These are phyloP conservation scores for Parietaria judaica DNA, from an alignment of 306 rosid genomes.

Conservation along the genomic window DNA sequence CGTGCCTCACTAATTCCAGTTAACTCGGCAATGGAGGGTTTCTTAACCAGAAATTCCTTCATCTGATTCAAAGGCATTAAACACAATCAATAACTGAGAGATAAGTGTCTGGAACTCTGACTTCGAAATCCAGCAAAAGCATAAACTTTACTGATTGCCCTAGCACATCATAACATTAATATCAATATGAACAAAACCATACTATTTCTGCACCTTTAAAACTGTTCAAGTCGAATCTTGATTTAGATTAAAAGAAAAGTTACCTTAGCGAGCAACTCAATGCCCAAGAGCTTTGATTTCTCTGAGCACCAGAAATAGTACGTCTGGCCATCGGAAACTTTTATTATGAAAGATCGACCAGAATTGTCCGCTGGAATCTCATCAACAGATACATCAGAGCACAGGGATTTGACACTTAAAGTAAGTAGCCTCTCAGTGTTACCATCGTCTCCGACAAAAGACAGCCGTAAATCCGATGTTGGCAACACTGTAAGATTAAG, in stretches of 20 bases:
- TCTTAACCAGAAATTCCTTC: constrained; percentile 68
- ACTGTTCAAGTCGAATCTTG: too few relatives aligned
- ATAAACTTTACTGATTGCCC: too few relatives aligned
- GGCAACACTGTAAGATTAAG: constrained; percentile 71
- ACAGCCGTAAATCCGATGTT: constrained; percentile 78
- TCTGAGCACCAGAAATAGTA: constrained; percentile 89
- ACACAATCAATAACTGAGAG: constrained; percentile 5
- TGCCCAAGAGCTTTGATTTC: constrained; percentile 82
- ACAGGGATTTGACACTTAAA: constrained; percentile 36
- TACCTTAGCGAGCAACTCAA: constrained; percentile 77
- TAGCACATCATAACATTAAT: too few relatives aligned
- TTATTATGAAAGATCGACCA: constrained; percentile 68
- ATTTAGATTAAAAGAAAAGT: not conserved
- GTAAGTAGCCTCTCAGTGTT: constrained; percentile 51
- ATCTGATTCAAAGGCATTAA: constrained; percentile 34
- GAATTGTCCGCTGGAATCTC: constrained; percentile 64
- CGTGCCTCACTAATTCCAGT: constrained; percentile 91
- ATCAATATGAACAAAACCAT: not conserved
- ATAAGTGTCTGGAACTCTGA: not conserved
- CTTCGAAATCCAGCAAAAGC: not conserved
- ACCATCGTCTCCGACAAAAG: constrained; percentile 81
- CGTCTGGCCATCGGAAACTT: constrained; percentile 31
- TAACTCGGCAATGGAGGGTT: constrained; percentile 74
- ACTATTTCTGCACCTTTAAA: not conserved
- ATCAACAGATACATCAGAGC: constrained; percentile 44